Base-by-base conservation (phyloP, 2,329 filamentous ascomycete genomes). In the Penicillium sp. region DNA sequence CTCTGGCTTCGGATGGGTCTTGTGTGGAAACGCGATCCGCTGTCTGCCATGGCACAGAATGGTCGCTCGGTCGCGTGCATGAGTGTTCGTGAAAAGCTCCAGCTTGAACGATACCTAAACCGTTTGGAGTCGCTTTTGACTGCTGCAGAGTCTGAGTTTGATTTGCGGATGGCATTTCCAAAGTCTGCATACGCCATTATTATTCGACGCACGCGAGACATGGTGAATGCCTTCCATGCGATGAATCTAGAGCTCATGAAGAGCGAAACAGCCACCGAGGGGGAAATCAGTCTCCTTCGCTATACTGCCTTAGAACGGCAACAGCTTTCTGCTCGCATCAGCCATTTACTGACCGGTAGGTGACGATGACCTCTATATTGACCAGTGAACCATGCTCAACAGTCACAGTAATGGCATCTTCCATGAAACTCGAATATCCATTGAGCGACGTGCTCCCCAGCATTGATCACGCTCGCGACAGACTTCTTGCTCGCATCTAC, bases 171-270 rank as follows among this genome's bases (percentile, higher is more conserved):
- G 0, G 90, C 92, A 0, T 99, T 99, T 63, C 90, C 91, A 1
- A 81, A 86, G 56, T 83, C 81, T 39, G 81, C 84, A 14, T 92
- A 89, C 67, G 82, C 81, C 4, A 82, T 85, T 31, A 88, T 97
- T 51, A 81, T 97, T 67, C 82, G 83, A 20, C 87, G 87, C 9
- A 96, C 92, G 1, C 86, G 87, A 56, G 85, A 88, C 46, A 89
- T 96, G 73, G 83, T 97, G 4, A 92, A 96, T 71, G 87, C 90
- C 33, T 96, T 99, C 70, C 92, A 97, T 66, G 90, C 92, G 46
- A 96, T 99, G 90, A 95, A 92, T 57, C 83, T 96, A 10, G 86
- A 96, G 56, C 91, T 95, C 33, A 81, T 88, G 65, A 92, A 92
- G 64, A 89, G 92, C 53, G 77, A 86, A 10, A 81, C 82, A 33